Evolutionary conservation across 1,284 basidiomycete species (phyloP), one percentile per base, ranked within the genome.

Genomic region (Moesziomyces sp.): DNA sequence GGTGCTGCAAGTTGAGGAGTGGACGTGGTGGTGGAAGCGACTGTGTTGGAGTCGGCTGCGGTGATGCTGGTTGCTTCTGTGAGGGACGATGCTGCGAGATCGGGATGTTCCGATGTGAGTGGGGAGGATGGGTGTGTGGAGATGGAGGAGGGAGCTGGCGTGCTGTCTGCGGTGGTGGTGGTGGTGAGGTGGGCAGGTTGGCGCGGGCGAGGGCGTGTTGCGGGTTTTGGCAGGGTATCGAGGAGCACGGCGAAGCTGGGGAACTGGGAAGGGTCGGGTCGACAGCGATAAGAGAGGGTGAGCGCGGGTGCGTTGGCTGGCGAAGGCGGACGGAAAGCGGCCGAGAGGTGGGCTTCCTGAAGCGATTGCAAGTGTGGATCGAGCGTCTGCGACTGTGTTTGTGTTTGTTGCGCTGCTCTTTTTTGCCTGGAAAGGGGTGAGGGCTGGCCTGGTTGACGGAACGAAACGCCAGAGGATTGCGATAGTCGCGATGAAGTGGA

Each of bases 221-320:
- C 26, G 14, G 38, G 46, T 33, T 40, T 59, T 33, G 70, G 65
- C n/a, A 69, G 43, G 7, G 65, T 53, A 4, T 51, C 51, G 35
- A 69, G 58, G 8, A 74, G 58, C 3, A 58, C 49, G 8, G 65
- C 33, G 35, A 67, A 74, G 59, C 14, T 56, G 8, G 71, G 53
- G 26, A 74, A 64, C 2, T 51, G 42, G 5, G 49, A 33, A 0
- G 70, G 58, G 40, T 57, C 58, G 16, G 74, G 65, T 3, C 54
- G 24, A n/a, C 52, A 72, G 1, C 66, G 69, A 51, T 76, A 68
- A 11, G 76, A 76, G 23, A 78, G 35, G 18, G 74, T 78, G 30
- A 78, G 61, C n/a, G 62, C 51, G 26, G 76, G 73, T 1, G 74
- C 73, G 35, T 49, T 45, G 7, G 66, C 48, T 9, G 74, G 76